Evolutionary conservation across 805 yeast genomes (phyloP).

Genomic region (Kodamaea laetipori): DNA sequence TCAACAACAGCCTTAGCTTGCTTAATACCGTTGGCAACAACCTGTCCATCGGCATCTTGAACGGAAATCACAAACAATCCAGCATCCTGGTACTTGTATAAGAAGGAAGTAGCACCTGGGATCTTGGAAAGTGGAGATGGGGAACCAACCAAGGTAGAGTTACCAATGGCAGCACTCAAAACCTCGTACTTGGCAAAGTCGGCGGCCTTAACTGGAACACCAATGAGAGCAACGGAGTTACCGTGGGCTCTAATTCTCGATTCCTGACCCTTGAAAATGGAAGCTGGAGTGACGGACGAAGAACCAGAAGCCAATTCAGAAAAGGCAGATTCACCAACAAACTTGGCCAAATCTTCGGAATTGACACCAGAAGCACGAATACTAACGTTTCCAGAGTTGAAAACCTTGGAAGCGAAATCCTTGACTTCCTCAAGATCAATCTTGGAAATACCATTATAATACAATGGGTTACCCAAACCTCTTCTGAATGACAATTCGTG

Average conservation of each 20-base stretch:
- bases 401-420: constrained; percentile 64
- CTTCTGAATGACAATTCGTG: constrained; percentile 80
- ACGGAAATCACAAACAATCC: constrained; percentile 70
- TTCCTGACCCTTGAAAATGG: constrained; percentile 63
- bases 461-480: constrained; percentile 84
- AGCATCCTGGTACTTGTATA: constrained; percentile 72
- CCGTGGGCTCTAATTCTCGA: constrained; percentile 66
- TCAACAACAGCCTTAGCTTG: constrained; percentile 50
- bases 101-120: constrained; percentile 52
- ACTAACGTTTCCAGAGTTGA: constrained; percentile 69
- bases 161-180: constrained; percentile 67
- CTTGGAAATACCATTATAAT: constrained; percentile 65
- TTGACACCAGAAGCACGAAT: constrained; percentile 74
- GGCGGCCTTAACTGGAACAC: constrained; percentile 69
- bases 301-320: constrained; percentile 63
- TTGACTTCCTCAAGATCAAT: constrained; percentile 63
- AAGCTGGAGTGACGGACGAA: constrained; percentile 37
- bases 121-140: constrained; percentile 50
- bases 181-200: constrained; percentile 69
- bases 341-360: constrained; percentile 65
- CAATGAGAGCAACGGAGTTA: constrained; percentile 73
- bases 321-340: constrained; percentile 68
- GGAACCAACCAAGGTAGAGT: constrained; percentile 58
- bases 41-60: constrained; percentile 17
- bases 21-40: constrained; percentile 63